Percentiles rank a stretch among this genome's conserved stretches.
These are phyloP conservation scores for Kandelia obovata DNA, from an alignment of 345 rosid genomes.

Conservation along the genomic window DNA sequence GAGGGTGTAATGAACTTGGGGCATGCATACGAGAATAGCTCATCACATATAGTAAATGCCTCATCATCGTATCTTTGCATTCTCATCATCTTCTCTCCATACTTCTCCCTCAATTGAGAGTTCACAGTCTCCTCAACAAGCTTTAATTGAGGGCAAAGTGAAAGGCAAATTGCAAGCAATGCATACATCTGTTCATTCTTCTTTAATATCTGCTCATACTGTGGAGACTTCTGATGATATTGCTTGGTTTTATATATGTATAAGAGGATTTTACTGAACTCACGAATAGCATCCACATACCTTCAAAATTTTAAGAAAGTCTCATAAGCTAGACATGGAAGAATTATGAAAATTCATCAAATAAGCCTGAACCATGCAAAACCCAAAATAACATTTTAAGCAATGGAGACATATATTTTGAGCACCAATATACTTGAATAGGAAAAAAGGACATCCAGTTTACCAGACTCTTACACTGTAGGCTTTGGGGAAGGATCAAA, in stretches of 20 bases:
- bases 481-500: no score
- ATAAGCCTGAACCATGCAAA: neutral
- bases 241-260: slow-evolving; percentile 95
- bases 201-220: slow-evolving; percentile 91
- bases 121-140: slow-evolving; percentile 91
- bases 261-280: slow-evolving; percentile 87
- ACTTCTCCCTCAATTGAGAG: slow-evolving; percentile 83
- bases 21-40: slow-evolving; percentile 97
- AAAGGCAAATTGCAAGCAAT: slow-evolving; percentile 71
- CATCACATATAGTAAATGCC: slow-evolving; percentile 76
- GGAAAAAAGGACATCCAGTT: neutral
- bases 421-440: neutral
- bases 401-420: neutral
- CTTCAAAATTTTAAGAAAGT: slow-evolving; percentile 29
- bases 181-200: slow-evolving; percentile 99
- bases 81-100: slow-evolving; percentile 94
- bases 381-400: neutral
- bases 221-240: slow-evolving; percentile 85
- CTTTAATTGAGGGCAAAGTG: slow-evolving; percentile 88
- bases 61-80: slow-evolving; percentile 95
- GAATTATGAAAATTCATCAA: neutral
- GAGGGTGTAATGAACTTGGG: slow-evolving; percentile 98
- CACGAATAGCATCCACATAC: slow-evolving; percentile 93
- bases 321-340: slow-evolving; percentile 3
- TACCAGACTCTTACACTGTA: neutral